Percentiles rank a stretch among this genome's conserved stretches.
Conservation (phyloP, 2,329 filamentous ascomycete species). For the Penicillium sp. region DNA sequence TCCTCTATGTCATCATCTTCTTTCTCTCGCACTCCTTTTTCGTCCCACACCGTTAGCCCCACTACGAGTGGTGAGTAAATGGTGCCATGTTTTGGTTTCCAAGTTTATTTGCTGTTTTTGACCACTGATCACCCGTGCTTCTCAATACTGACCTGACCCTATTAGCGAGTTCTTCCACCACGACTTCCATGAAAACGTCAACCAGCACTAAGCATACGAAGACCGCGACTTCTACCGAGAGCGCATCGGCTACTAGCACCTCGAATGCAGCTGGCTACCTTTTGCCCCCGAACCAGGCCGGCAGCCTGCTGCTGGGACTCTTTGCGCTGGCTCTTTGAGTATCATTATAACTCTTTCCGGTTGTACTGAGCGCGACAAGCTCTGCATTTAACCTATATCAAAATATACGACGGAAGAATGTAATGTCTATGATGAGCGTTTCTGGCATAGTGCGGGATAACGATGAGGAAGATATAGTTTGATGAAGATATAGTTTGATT, state of each 20-base stretch:
- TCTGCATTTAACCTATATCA: background rate
- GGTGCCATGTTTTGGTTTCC: slow-evolving; percentile 16
- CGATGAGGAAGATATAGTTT: background rate
- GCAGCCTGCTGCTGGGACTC: slow-evolving; percentile 30
- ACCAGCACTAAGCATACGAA: slow-evolving; percentile 20
- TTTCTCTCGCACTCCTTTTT: slow-evolving; percentile 10
- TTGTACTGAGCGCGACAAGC: background rate
- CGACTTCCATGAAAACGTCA: slow-evolving; percentile 15
- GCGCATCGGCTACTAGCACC: slow-evolving; percentile 21
- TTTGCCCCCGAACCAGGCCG: slow-evolving; percentile 28
- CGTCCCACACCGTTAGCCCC: slow-evolving; percentile 16
- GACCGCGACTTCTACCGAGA: slow-evolving; percentile 21
- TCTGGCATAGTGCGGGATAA: background rate
- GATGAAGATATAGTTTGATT: background rate
- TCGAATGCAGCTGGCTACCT: slow-evolving; percentile 28
- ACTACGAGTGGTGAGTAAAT: slow-evolving; percentile 29
- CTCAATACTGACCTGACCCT: slow-evolving; percentile 8
- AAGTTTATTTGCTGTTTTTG: background rate
- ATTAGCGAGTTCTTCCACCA: slow-evolving; percentile 14
- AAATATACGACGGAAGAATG: slow-evolving; percentile 1
- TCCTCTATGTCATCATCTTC: slow-evolving; percentile 8
- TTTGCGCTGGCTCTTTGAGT: slow-evolving; percentile 27
- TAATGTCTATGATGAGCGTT: background rate
- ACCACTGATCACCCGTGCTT: background rate
- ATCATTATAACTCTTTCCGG: background rate